Conservation (phyloP, 257 asterid genomes). For the Primulina eburnea region DNA sequence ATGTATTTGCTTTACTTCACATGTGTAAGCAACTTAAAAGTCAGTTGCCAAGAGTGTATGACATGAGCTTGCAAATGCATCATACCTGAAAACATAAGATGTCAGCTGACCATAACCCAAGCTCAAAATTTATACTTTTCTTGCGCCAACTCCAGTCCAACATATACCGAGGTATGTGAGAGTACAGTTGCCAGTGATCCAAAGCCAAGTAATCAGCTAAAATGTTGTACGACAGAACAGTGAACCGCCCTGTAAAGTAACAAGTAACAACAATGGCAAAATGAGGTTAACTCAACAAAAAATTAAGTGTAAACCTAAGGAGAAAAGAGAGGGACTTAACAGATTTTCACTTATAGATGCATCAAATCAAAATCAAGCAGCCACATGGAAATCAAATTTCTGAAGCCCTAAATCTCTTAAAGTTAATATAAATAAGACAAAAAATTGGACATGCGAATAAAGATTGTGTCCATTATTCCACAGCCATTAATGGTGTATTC, state of each 20-base stretch:
- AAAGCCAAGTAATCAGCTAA: constrained; percentile 79
- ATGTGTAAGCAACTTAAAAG: constrained; percentile 1
- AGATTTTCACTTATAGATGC: constrained; percentile 13
- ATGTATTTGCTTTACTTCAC: background rate
- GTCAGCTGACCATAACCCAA: constrained; percentile 98
- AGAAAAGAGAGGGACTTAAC: constrained; percentile 4
- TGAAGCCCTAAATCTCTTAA: background rate
- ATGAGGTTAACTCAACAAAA: constrained; percentile 13
- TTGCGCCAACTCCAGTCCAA: constrained; percentile 93
- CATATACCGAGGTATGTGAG: constrained; percentile 69
- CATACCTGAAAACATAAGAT: constrained; percentile 88
- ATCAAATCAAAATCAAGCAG: constrained; percentile 8
- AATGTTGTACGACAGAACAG: constrained; percentile 83
- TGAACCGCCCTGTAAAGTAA: constrained; percentile 64
- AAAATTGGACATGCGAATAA: background rate
- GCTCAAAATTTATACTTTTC: constrained; percentile 75
- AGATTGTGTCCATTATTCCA: too few relatives aligned
- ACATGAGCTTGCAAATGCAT: constrained; percentile 9
- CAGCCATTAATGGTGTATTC: too few relatives aligned
- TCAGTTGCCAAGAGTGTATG: constrained; percentile 11
- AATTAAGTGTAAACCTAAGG: background rate
- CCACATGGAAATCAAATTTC: background rate
- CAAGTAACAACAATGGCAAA: constrained; percentile 19
- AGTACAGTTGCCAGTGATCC: constrained; percentile 76
- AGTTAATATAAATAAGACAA: too few relatives aligned